Percentiles rank a stretch among this genome's conserved stretches.
These are phyloP conservation scores for Pyropia yezoensis DNA, from an alignment of 23 red algal genomes.

Conservation along the genomic window DNA sequence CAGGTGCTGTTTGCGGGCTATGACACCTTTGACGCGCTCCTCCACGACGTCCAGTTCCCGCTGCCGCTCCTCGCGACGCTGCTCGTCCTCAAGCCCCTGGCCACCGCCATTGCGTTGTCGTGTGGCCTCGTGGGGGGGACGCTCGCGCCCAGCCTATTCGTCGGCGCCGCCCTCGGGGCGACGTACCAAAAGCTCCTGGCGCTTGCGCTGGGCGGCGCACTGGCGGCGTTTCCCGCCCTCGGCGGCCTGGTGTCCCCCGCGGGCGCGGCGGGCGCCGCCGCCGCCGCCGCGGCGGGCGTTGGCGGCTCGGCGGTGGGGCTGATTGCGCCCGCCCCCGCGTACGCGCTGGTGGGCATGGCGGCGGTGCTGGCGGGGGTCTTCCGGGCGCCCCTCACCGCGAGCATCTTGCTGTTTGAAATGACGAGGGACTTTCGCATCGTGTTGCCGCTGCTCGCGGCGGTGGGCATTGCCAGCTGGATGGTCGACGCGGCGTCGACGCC, in stretches of 20 bases:
- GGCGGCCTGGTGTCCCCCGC: too few relatives aligned
- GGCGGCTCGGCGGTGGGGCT: not conserved
- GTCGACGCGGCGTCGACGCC: conserved; percentile 6
- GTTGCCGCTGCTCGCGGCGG: conserved; percentile 28
- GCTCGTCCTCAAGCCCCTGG: conserved; percentile 35
- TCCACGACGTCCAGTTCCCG: conserved; percentile 25
- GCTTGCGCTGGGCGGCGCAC: not conserved
- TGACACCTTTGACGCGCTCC: conserved; percentile 43
- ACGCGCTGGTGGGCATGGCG: conserved; percentile 55
- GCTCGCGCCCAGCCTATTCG: conserved; percentile 37
- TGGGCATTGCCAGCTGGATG: conserved; percentile 23
- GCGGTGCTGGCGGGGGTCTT: conserved; percentile 46
- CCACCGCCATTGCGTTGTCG: conserved; percentile 20
- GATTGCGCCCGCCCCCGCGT: conserved; percentile 46
- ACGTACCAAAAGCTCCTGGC: conserved; percentile 22
- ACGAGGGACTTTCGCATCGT: conserved; percentile 50
- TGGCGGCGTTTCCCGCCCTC: not conserved
- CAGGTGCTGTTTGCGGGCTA: conserved; percentile 56
- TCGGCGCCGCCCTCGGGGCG: conserved; percentile 40
- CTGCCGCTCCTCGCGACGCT: conserved; percentile 22
- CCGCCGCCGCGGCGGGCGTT: not conserved
- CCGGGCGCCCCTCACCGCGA: conserved; percentile 26
- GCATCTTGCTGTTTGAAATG: conserved; percentile 43
- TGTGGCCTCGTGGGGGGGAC: conserved; percentile 43
- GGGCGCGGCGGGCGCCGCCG: too few relatives aligned